Base-by-base conservation (phyloP, 2,329 filamentous ascomycete species). In the Colletotrichum sp. region DNA sequence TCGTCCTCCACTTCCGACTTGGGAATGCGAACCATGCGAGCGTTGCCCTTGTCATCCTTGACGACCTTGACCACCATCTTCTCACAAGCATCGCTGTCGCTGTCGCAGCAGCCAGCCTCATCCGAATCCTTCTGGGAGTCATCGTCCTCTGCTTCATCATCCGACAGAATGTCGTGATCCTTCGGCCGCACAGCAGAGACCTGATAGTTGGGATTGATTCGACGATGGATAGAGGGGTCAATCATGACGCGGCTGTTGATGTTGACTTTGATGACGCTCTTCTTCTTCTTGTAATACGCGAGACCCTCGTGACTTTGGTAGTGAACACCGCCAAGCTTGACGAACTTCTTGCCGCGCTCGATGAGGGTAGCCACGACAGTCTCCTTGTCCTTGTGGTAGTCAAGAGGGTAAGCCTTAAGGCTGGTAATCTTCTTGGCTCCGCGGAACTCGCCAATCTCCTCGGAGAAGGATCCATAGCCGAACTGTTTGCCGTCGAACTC, bases 401-500 rank as follows among this genome's bases (percentile, higher is more conserved):
- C 89, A 10, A 98, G 86, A 1, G 96, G 96, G 81, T 95, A 98
- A 76, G 92, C 94, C 0, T 91, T 86, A 9, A 98, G 88, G 80
- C 92, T 95, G 13, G 93, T 95, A 81, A 98, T 98, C 85, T 95
- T 96, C 77, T 93, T 91, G 16, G 94, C 92, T 0, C 96, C 96
- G 75, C 95, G 94, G 88, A 98, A 98, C 4, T 91, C 88, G 8
- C 90, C 85, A 14, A 98, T 92, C 67, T 96, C 92, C 48, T 92
- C 90, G 13, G 91, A 88, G 81, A 95, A 91, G 66, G 88, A 92
- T 18, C 94, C 95, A 80, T 94, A 93, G 4, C 95, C 96, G 81
- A 96, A 98, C 8, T 91, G 89, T 82, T 98, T 98, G 73, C 96
- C 96, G 79, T 98, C 95, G 77, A 95, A 98, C 81, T 98, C 95